phyloP scores from a whole-genome alignment of 495 filamentous ascomycete species.

The Xeromyces bisporus region DNA sequence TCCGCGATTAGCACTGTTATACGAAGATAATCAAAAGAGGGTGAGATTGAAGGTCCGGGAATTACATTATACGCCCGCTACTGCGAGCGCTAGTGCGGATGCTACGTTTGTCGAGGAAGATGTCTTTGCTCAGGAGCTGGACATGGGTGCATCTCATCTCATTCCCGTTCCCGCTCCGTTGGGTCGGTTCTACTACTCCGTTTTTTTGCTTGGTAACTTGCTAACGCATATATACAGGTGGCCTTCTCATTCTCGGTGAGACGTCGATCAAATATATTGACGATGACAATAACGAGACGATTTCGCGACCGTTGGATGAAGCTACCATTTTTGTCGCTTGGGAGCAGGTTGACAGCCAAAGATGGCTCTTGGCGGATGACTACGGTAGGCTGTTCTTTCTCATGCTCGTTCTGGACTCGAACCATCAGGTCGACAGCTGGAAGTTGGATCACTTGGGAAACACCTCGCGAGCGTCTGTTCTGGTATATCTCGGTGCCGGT shows the following conservation, averaged over 20 bases:
- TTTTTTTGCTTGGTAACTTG: neutral
- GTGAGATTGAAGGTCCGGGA: conserved; percentile 43
- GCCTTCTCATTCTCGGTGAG: conserved; percentile 71
- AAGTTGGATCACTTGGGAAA: conserved; percentile 48
- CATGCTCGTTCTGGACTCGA: conserved; percentile 47
- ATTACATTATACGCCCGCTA: conserved; percentile 32
- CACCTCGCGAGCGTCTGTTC: conserved; percentile 52
- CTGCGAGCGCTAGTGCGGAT: conserved; percentile 25
- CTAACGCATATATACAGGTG: conserved; percentile 26
- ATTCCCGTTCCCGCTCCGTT: conserved; percentile 62
- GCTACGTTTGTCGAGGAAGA: conserved; percentile 36
- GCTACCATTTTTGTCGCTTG: conserved; percentile 75
- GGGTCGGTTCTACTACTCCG: conserved; percentile 18
- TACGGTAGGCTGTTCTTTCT: conserved; percentile 70
- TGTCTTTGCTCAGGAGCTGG: conserved; percentile 40
- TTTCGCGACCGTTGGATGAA: conserved; percentile 44
- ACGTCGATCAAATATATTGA: conserved; percentile 70
- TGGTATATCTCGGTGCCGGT: conserved; percentile 65
- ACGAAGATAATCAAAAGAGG: conserved; percentile 52
- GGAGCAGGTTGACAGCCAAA: conserved; percentile 61
- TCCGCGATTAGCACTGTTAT: conserved; percentile 70
- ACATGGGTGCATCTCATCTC: conserved; percentile 58
- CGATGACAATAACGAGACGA: conserved; percentile 45
- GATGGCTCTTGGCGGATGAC: conserved; percentile 80
- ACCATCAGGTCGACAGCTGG: conserved; percentile 47